Evolutionary conservation across 1,284 basidiomycete genomes (phyloP).

Genomic region (Rhodotorula sp.): DNA sequence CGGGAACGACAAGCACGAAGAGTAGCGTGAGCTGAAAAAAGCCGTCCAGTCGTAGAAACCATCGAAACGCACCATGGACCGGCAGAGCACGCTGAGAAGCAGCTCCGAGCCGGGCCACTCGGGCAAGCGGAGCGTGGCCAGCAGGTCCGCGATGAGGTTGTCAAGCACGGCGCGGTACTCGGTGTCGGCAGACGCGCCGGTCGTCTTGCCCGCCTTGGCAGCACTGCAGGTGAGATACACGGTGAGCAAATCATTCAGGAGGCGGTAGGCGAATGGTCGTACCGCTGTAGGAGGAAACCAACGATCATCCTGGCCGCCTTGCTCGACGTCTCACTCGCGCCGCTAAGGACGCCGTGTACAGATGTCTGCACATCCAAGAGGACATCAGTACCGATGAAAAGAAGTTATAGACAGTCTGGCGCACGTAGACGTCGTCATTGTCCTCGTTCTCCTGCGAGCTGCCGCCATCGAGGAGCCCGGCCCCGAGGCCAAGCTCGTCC

Average conservation of each 20-base stretch:
- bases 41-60: too few relatives aligned
- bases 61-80: constrained; percentile 68
- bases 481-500: neutral
- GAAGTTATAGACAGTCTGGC: neutral
- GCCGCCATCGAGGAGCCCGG: neutral
- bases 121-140: constrained; percentile 87
- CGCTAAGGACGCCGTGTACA: constrained; percentile 28
- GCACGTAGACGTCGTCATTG: neutral
- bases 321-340: constrained; percentile 65
- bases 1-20: neutral
- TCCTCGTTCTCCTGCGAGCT: constrained; percentile 1
- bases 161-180: constrained; percentile 91
- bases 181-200: constrained; percentile 65
- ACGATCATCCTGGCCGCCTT: constrained; percentile 81
- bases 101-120: constrained; percentile 94
- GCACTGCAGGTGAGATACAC: constrained; percentile 56
- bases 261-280: constrained; percentile 14
- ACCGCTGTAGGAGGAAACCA: constrained; percentile 78
- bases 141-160: constrained; percentile 79
- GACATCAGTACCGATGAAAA: neutral
- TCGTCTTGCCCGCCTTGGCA: constrained; percentile 79
- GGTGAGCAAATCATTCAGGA: neutral
- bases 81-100: constrained; percentile 72
- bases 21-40: neutral
- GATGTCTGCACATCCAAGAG: neutral